These are phyloP conservation scores for Piromyces finnis DNA, from an alignment of 192 early-diverging fungal genomes.

Conservation along the genomic window DNA sequence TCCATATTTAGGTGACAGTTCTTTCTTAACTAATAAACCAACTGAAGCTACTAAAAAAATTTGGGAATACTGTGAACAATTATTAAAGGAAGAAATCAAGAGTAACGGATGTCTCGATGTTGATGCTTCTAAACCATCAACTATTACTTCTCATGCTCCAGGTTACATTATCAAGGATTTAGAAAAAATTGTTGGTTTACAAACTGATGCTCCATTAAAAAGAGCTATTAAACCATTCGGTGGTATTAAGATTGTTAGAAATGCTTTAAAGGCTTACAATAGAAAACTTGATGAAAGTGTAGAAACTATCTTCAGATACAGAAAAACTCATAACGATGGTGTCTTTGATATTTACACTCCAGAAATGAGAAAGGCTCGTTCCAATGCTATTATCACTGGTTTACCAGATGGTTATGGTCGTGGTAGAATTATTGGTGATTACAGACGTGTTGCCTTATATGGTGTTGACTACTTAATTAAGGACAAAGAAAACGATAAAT, in stretches of 20 bases:
- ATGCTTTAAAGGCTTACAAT: slow-evolving; percentile 2
- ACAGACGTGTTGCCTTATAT: slow-evolving; percentile 9
- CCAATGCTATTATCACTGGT: slow-evolving; percentile 6
- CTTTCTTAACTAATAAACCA: background rate
- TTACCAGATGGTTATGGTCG: slow-evolving; percentile 8
- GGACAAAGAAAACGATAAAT: slow-evolving; percentile 3
- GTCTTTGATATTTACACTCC: slow-evolving; percentile 6
- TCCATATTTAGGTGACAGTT: background rate
- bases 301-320: slow-evolving; percentile 5
- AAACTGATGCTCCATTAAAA: slow-evolving; percentile 8
- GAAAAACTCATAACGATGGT: slow-evolving; percentile 6
- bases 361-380: slow-evolving; percentile 5
- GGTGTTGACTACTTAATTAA: slow-evolving; percentile 4
- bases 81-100: background rate
- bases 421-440: slow-evolving; percentile 7
- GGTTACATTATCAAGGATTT: slow-evolving; percentile 7
- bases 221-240: slow-evolving; percentile 7
- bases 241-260: slow-evolving; percentile 6
- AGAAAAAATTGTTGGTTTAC: slow-evolving; percentile 8
- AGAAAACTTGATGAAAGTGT: slow-evolving; percentile 1
- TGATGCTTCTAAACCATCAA: slow-evolving; percentile 1
- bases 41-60: slow-evolving; percentile 2
- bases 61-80: slow-evolving; percentile 2
- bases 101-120: slow-evolving; percentile 6
- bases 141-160: slow-evolving; percentile 3